Base-by-base conservation (phyloP, 148 eudicot species). In the Linanthus parryae region DNA sequence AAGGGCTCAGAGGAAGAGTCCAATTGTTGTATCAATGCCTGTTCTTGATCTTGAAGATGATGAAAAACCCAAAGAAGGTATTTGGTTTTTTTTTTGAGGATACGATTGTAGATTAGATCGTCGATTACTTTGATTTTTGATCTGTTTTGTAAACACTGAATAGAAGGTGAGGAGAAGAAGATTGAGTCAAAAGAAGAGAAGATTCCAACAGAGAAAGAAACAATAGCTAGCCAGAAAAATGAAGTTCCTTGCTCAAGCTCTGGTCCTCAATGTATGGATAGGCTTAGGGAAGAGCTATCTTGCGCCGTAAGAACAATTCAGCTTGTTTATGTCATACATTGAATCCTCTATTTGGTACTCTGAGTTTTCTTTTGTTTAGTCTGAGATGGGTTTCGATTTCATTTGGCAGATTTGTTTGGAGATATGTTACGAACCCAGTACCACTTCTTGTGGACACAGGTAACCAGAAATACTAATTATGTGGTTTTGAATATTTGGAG, bases 401-500 rank as follows among this genome's bases (percentile, higher is more conserved):
- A 55, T 52, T 58, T 56, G 31, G 43, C 80, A 94, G 99, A 94
- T 94, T 43, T 94, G 99, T 60, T 71, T 94, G 75, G 99, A 92
- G 23, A 87, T 87, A 28, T 94, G 99, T 66, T 92, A 70, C 48
- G 98, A 92, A 66, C 98, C 98, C 5, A 88, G 91, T 51, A 88
- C 96, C 52, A 94, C 99, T 54, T 59, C 95, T 59, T 94, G 99
- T 78, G 99, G 96, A 15, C 99, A 88, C 82, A 94, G 96, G 96
- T 84, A 76, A 67, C n/a, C n/a, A n/a, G n/a, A n/a, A n/a, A n/a
- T n/a, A n/a, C n/a, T n/a, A n/a, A n/a, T n/a, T n/a, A n/a, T n/a
- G n/a, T n/a, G n/a, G n/a, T n/a, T n/a, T n/a, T n/a, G n/a, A n/a
- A n/a, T n/a, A n/a, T n/a, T n/a, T n/a, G n/a, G n/a, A n/a, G n/a